Percentiles rank a stretch among this genome's conserved stretches.
Conservation (phyloP, 2,329 filamentous ascomycete genomes). For the Xylariaceae sp. region DNA sequence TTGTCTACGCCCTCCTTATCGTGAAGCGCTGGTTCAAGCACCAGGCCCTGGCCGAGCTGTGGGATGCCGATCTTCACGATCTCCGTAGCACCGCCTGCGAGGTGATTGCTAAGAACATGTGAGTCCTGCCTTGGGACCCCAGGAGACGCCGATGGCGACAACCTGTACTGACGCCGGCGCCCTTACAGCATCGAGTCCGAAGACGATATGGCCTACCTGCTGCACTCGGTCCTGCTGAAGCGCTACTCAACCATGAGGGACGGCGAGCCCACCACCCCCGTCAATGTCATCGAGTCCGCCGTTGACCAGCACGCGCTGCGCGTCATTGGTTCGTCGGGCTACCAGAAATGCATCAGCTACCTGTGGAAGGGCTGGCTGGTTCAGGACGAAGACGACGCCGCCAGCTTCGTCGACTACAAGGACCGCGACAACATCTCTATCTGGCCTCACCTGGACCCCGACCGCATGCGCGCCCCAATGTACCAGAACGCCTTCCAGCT, state of each 20-base stretch:
- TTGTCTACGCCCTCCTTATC: constrained; percentile 77
- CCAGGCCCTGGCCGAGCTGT: constrained; percentile 75
- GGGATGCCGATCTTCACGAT: constrained; percentile 81
- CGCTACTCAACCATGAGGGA: constrained; percentile 77
- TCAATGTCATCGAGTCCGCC: constrained; percentile 87
- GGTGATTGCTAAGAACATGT: constrained; percentile 77
- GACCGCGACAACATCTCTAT: constrained; percentile 72
- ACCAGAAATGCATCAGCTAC: constrained; percentile 89
- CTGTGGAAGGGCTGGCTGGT: constrained; percentile 95
- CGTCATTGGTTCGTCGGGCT: constrained; percentile 86
- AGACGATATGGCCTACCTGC: constrained; percentile 68
- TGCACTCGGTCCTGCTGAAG: constrained; percentile 76
- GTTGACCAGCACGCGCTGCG: constrained; percentile 85
- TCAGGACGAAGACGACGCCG: constrained; percentile 87
- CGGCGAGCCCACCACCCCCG: constrained; percentile 61
- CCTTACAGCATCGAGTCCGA: constrained; percentile 70
- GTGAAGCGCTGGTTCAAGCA: constrained; percentile 66
- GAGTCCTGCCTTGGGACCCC: too few relatives aligned
- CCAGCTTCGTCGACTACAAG: constrained; percentile 82
- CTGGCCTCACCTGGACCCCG: constrained; percentile 79
- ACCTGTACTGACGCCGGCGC: too few relatives aligned
- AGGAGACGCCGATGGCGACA: too few relatives aligned
- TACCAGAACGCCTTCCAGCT: constrained; percentile 92
- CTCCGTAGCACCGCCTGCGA: constrained; percentile 78
- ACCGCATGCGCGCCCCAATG: constrained; percentile 83